Conservation (phyloP, 2,329 filamentous ascomycete genomes). For the Colletotrichum falcatum region DNA sequence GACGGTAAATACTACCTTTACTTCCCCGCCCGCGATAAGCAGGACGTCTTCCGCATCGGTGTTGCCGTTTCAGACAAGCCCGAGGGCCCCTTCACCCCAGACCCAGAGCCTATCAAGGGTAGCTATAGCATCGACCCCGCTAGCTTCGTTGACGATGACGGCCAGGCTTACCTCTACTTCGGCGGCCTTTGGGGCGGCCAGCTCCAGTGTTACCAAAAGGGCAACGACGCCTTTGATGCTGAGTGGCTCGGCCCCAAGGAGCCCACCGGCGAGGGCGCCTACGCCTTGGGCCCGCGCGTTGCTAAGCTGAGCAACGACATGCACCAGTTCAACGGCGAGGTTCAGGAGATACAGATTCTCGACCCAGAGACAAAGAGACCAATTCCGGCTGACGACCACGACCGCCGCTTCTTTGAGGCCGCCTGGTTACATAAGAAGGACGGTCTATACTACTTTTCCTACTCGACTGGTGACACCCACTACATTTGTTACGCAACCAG, state of each 20-base stretch:
- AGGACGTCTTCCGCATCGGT: slow-evolving; percentile 79
- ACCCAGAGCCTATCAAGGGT: slow-evolving; percentile 73
- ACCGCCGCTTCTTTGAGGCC: slow-evolving; percentile 82
- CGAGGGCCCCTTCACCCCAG: slow-evolving; percentile 76
- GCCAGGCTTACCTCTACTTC: slow-evolving; percentile 68
- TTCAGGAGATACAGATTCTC: slow-evolving; percentile 73
- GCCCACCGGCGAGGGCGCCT: slow-evolving; percentile 64
- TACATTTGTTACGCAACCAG: slow-evolving; percentile 77
- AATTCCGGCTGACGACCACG: slow-evolving; percentile 76
- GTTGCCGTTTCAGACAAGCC: slow-evolving; percentile 74
- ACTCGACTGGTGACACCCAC: slow-evolving; percentile 84
- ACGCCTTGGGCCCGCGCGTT: slow-evolving; percentile 75
- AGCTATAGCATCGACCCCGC: slow-evolving; percentile 84
- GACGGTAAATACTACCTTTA: slow-evolving; percentile 80
- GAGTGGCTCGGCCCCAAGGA: slow-evolving; percentile 69
- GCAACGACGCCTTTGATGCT: slow-evolving; percentile 66
- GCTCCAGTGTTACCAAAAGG: slow-evolving; percentile 77
- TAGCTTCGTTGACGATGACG: slow-evolving; percentile 73
- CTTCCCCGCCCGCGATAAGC: slow-evolving; percentile 80
- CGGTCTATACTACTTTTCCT: slow-evolving; percentile 79
- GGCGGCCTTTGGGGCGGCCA: slow-evolving; percentile 86
- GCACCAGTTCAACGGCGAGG: slow-evolving; percentile 67
- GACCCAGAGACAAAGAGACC: slow-evolving; percentile 70
- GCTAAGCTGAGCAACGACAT: slow-evolving; percentile 74
- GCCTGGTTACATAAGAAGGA: slow-evolving; percentile 82